phyloP scores from a whole-genome alignment of 2,329 filamentous ascomycete species.

The Boeremia lycopersici region DNA sequence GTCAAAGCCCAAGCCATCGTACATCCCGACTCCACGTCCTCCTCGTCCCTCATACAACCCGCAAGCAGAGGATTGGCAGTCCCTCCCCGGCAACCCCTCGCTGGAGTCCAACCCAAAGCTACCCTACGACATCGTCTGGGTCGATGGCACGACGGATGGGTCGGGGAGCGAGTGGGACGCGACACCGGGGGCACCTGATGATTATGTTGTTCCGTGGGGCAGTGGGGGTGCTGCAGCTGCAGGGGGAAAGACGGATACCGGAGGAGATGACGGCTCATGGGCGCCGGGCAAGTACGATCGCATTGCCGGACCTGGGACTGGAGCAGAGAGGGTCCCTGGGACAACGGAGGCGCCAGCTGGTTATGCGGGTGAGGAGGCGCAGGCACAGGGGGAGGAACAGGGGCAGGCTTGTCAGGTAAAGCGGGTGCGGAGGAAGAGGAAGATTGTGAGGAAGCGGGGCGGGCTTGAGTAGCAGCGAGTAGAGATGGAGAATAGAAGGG shows the following conservation, averaged over 20 bases:
- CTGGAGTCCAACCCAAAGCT: constrained; percentile 3
- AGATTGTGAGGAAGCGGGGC: too few species aligned
- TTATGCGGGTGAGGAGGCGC: background rate
- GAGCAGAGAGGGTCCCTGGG: background rate
- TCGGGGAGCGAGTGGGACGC: constrained; percentile 1
- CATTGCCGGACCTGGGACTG: background rate
- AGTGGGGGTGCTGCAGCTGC: background rate
- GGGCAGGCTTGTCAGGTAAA: background rate
- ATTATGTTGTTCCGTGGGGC: constrained; percentile 8
- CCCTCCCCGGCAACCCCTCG: constrained; percentile 3
- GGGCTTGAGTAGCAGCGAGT: too few species aligned
- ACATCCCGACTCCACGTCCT: background rate
- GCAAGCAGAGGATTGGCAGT: background rate
- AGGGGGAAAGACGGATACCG: background rate
- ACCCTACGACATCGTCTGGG: constrained; percentile 23
- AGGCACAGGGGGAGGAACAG: background rate
- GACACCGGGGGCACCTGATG: constrained; percentile 15
- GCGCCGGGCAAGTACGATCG: background rate
- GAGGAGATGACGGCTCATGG: background rate
- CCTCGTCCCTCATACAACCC: background rate
- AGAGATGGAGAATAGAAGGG: too few species aligned
- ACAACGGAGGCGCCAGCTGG: background rate
- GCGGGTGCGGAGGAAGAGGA: too few species aligned
- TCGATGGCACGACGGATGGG: constrained; percentile 21
- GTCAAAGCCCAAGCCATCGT: background rate